Percentiles rank a stretch among this genome's conserved stretches.
phyloP scores from a whole-genome alignment of 108 stramenopile species.

The Cyclotella baltica region DNA sequence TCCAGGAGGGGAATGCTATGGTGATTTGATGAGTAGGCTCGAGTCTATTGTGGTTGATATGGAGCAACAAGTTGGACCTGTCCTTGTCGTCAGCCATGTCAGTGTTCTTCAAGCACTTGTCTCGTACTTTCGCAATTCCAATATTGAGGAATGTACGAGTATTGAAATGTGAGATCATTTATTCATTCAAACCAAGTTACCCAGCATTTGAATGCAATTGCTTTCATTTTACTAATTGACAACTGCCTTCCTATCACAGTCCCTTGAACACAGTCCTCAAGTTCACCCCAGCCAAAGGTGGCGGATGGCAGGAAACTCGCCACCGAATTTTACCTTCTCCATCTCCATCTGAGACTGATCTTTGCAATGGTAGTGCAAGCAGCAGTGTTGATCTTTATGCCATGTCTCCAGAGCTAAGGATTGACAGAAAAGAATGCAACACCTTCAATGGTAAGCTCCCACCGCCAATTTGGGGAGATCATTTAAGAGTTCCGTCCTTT shows the following conservation, averaged over 20 bases:
- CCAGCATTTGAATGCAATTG: background rate
- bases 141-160: constrained; percentile 76
- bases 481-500: constrained; percentile 7
- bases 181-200: background rate
- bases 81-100: constrained; percentile 90
- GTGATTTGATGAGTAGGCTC: constrained; percentile 82
- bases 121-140: constrained; percentile 85
- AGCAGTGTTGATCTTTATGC: background rate
- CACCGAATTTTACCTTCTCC: constrained; percentile 40
- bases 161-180: constrained; percentile 67
- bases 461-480: constrained; percentile 54
- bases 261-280: constrained; percentile 91
- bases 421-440: background rate
- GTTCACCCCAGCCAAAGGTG: constrained; percentile 85
- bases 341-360: constrained; percentile 1
- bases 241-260: background rate
- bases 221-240: background rate
- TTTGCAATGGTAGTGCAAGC: constrained; percentile 5
- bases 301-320: constrained; percentile 81
- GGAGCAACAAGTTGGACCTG: constrained; percentile 89
- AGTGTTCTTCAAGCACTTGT: constrained; percentile 88
- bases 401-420: constrained; percentile 22
- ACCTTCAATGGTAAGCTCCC: background rate
- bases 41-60: constrained; percentile 87
- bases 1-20: constrained; percentile 92